Conservation (phyloP, 495 filamentous ascomycete species). For the Rostrohypoxylon terebratum region DNA sequence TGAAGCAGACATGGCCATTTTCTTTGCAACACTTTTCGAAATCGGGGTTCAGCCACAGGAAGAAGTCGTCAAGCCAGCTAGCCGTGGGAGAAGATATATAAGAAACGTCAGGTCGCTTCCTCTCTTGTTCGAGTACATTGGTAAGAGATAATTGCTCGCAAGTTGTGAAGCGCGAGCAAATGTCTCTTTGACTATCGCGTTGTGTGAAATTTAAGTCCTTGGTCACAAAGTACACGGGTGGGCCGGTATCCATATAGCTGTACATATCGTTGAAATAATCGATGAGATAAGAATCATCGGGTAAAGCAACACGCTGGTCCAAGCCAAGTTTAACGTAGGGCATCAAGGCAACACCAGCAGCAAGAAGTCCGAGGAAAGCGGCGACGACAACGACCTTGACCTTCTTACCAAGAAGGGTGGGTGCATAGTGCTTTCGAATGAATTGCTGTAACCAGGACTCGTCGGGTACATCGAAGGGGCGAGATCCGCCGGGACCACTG, state of each 20-base stretch:
- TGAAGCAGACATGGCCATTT: slow-evolving; percentile 77
- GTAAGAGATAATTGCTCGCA: slow-evolving; percentile 85
- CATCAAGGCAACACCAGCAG: slow-evolving; percentile 83
- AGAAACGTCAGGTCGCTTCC: slow-evolving; percentile 88
- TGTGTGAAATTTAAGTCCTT: slow-evolving; percentile 80
- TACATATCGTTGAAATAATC: slow-evolving; percentile 95
- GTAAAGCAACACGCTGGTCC: slow-evolving; percentile 94
- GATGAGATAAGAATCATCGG: slow-evolving; percentile 91
- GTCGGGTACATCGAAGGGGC: slow-evolving; percentile 74
- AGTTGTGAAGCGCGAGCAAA: slow-evolving; percentile 91
- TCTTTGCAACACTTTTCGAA: slow-evolving; percentile 83
- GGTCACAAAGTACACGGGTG: slow-evolving; percentile 96
- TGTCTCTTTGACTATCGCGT: slow-evolving; percentile 77
- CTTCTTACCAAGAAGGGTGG: slow-evolving; percentile 79
- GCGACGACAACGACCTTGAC: slow-evolving; percentile 79
- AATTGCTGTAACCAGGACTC: slow-evolving; percentile 85
- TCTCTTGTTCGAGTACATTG: slow-evolving; percentile 90
- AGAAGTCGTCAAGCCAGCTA: slow-evolving; percentile 97
- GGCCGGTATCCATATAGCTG: slow-evolving; percentile 88
- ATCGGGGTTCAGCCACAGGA: slow-evolving; percentile 91
- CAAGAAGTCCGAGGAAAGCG: slow-evolving; percentile 88
- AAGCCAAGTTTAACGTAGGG: slow-evolving; percentile 87
- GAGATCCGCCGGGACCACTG: slow-evolving; percentile 50
- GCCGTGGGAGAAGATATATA: slow-evolving; percentile 93
- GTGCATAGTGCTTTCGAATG: slow-evolving; percentile 89